Base-by-base conservation (phyloP, 306 rosid species). In the Canavalia ensiformis region DNA sequence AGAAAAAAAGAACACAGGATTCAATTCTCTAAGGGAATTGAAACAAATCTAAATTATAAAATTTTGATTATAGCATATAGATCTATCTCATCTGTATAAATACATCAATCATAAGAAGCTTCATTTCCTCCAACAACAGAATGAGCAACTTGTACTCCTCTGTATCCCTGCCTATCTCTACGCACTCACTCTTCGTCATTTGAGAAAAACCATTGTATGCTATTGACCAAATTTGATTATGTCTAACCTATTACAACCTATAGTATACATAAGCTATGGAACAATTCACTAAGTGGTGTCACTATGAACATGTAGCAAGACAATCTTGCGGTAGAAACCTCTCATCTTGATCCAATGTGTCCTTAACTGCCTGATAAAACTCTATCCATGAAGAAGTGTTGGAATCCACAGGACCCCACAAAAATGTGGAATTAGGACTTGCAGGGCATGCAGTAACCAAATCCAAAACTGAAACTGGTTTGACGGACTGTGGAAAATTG, bases 351-450 rank as follows among this genome's bases (percentile, higher is more conserved):
- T 88, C 83, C 86, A 93, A 74, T 9, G 91, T 90, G 68, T 77
- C 82, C 85, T 86, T 87, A 31, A 93, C 97, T 13, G 94, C 90
- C 44, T 75, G 85, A 64, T 93, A 93, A 79, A 93, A 87, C 81
- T 88, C 90, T 71, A 91, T 68, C 97, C 97, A 93, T 4, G 94
- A 88, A 83, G 92, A 93, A 25, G 87, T 58, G 84, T 90, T 76
- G 3, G 80, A 68, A 77, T 90, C 91, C 5, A 45, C 83, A 13
- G 92, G 83, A 55, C 90, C 94, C 90, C 91, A 93, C 55, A 88
- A 75, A 84, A 91, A 93, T 31, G 97, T 93, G 5, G 91, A 90
- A 72, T 93, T 93, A 2, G 97, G 97, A 69, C 92, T 93, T 3
- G 94, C 90, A 2, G 97, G 97, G 79, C 96, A 88, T 1, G 97